phyloP scores from a whole-genome alignment of 164 flowering plant species.

The Dillenia suffruticosa region DNA sequence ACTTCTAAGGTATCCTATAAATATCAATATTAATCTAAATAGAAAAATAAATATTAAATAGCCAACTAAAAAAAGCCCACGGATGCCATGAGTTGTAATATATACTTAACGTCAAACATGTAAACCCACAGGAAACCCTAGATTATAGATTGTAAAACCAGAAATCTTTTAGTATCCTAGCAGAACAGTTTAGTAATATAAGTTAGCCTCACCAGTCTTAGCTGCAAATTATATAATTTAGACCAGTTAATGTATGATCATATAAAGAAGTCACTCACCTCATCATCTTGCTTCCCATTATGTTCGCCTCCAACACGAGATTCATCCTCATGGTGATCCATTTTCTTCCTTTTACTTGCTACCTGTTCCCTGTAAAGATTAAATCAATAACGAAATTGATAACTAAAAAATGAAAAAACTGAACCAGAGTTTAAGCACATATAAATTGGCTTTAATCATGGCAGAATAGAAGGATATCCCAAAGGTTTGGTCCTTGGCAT shows the following conservation, averaged over 20 bases:
- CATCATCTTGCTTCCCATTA: conserved; percentile 63
- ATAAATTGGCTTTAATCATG: no score
- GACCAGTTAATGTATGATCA: neutral
- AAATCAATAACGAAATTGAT: no score
- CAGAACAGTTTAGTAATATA: neutral
- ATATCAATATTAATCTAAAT: no score
- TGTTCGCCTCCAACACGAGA: conserved; percentile 41
- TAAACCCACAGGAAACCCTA: neutral
- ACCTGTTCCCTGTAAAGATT: neutral
- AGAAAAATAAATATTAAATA: no score
- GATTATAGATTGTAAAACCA: neutral
- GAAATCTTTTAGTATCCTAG: neutral
- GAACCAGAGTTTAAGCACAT: no score
- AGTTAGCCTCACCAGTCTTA: neutral
- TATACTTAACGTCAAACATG: neutral
- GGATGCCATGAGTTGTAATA: neutral
- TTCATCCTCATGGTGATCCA: conserved; percentile 78
- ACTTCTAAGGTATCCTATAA: no score
- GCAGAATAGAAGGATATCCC: no score
- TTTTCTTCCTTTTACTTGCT: conserved; percentile 5
- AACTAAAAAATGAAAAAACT: no score
- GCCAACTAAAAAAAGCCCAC: no score
- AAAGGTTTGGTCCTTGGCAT: no score
- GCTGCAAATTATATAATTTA: neutral
- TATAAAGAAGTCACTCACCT: conserved; percentile 34